Base-by-base conservation (phyloP, 2,329 filamentous ascomycete species). In the Sporothrix euskadiensis region DNA sequence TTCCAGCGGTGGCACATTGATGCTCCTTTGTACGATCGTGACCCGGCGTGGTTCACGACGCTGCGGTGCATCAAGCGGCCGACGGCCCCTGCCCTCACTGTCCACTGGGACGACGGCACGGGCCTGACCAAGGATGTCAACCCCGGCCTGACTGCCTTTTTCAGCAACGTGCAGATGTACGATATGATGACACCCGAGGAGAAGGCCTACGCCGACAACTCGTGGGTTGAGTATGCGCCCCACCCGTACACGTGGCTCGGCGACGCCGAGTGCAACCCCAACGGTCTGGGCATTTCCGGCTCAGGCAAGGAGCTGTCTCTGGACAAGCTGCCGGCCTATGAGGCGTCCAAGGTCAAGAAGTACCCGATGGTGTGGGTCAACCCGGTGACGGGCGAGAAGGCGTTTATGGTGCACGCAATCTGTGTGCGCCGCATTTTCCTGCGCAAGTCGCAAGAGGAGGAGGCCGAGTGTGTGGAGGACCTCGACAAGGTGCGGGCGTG, bases 1-100 rank as follows among this genome's bases (percentile, higher is more conserved):
- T 85, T 85, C 73, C 83, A 85, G 65, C 79, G 82, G 35, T 85
- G 84, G 84, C 84, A 85, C 74, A 83, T 85, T n/a, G 84, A 86
- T 73, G 84, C 83, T 8, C 83, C 83, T 1, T 78, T 85, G 78
- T 84, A 71, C 78, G 82, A 32, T 80, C 81, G 73, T 76, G 81
- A 59, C 72, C 83, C 59, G 74, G 78, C 26, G 76, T 81, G 71
- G 73, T 79, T 52, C 76, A 79, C 75, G 76, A 76, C 61, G 81
- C 78, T 47, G 82, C 81, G 16, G 74, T 84, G 3, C 80, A 78
- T 76, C 81, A 83, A 75, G 81, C 83, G 81, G 12, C 83, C 84
- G 2, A 65, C 19, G 3, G 79, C 78, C 7, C 35, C 84, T 6
- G 80, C 79, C 73, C 77, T 69, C 70, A 78, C 54, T 7, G 81